Percentiles rank a stretch among this genome's conserved stretches.
Conservation (phyloP, 441 rosid species). For the Adansonia grandidieri region DNA sequence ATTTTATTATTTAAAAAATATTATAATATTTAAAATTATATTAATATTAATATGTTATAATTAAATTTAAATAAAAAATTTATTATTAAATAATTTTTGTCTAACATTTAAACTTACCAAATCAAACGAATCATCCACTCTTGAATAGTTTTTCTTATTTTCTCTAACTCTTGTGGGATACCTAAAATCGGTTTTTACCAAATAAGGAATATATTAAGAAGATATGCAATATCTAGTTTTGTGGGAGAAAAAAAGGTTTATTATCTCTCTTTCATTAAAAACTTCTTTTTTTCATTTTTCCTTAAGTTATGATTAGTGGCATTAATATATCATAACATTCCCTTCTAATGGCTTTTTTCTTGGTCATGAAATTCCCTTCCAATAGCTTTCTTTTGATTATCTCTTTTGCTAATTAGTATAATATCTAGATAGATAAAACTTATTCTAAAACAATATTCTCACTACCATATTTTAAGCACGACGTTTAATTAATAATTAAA, state of each 20-base stretch:
- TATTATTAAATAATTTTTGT: no score
- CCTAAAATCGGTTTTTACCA: slow-evolving; percentile 36
- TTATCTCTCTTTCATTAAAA: slow-evolving; percentile 26
- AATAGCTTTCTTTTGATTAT: slow-evolving; percentile 22
- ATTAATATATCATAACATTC: slow-evolving; percentile 32
- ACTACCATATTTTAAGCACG: neutral
- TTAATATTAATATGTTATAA: no score
- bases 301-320: slow-evolving; percentile 44
- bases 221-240: slow-evolving; percentile 28
- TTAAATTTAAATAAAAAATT: no score
- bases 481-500: neutral
- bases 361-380: slow-evolving; percentile 32
- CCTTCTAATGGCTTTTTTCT: slow-evolving; percentile 25
- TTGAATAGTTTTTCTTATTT: neutral
- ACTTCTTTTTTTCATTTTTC: slow-evolving; percentile 20
- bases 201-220: slow-evolving; percentile 51
- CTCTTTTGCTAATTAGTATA: neutral
- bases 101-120: no score
- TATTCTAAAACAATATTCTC: slow-evolving; percentile 2
- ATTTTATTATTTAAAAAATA: no score
- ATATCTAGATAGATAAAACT: neutral
- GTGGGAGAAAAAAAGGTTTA: slow-evolving; percentile 17
- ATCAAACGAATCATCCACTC: slow-evolving; percentile 32
- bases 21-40: no score
- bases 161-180: slow-evolving; percentile 34